Percentiles rank a stretch among this genome's conserved stretches.
phyloP scores from a whole-genome alignment of 73 alveolate species.

The Paramecium sexaurelia region DNA sequence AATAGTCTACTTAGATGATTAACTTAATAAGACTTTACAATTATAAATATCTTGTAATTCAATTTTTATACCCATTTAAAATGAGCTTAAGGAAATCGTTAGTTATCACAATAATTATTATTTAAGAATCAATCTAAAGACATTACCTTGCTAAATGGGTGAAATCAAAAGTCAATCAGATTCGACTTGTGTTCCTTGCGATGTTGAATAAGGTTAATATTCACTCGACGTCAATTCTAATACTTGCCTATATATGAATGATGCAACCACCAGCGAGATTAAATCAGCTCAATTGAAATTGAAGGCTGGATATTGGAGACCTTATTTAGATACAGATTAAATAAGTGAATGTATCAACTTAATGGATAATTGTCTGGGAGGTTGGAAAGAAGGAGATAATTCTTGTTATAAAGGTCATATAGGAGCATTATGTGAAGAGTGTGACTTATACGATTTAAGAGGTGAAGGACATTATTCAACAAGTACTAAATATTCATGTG shows the following conservation, averaged over 20 bases:
- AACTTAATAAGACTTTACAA: background rate
- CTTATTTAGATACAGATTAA: background rate
- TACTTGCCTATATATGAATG: background rate
- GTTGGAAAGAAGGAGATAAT: slow-evolving; percentile 24
- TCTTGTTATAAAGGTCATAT: slow-evolving; percentile 38
- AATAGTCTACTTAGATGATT: background rate
- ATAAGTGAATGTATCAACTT: background rate
- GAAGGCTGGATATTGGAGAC: slow-evolving; percentile 57
- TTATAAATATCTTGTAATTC: background rate
- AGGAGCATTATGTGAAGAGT: slow-evolving; percentile 65
- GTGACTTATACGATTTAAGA: slow-evolving; percentile 42
- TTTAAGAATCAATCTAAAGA: background rate
- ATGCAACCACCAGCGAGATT: background rate
- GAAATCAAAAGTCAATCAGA: background rate
- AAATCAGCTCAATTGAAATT: background rate
- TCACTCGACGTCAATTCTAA: background rate
- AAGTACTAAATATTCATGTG: slow-evolving; percentile 29
- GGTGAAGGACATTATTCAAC: slow-evolving; percentile 5
- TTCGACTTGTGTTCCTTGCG: background rate
- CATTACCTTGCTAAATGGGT: slow-evolving; percentile 17
- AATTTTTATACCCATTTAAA: background rate
- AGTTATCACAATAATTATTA: background rate
- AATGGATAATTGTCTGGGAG: slow-evolving; percentile 40
- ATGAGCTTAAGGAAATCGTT: background rate
- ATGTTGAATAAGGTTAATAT: background rate